Evolutionary conservation across 331 rosid species (phyloP), one percentile per base, ranked within the genome.

Genomic region (Phaseolus coccineus): DNA sequence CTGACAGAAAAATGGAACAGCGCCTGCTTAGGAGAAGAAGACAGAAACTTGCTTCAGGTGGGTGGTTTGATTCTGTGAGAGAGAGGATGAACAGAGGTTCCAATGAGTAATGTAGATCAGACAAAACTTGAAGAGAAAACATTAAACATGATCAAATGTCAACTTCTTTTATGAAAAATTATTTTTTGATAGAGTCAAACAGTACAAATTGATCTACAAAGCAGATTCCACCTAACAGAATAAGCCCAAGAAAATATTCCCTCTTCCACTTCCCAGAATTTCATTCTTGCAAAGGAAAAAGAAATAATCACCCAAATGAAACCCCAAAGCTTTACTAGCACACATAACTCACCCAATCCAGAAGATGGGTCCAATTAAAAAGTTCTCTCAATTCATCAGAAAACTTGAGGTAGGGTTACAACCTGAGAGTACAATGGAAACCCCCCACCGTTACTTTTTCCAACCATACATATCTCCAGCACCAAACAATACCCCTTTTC

Each of bases 301-400:
- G 22, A 46, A 51, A 11, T 33, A 33, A n/a, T 14, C 3, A 73
- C 69, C 40, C 51, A 47, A 64, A 76, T 4, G 52, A 63, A 46
- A 44, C 15, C 3, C 62, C 56, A 68, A 40, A 68, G 4, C 69
- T 24, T 37, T 33, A 71, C 10, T 7, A 25, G 56, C 33, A 56
- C 10, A 48, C 73, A 55, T 48, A 73, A 24, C 62, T 71, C 48
- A 57, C 66, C 8, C 62, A 72, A 63, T 52, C 66, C 46, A 35
- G 16, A 11, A 59, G 22, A 51, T 40, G 53, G n/a, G 28, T 66
- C 69, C 15, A 40, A 71, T 3, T 46, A 63, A 61, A 30, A 82
- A 40, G 6, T 53, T 53, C 39, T 33, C 30, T 31, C 57, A 50
- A 35, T 22, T 31, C 44, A 57, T 35, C 31, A 39, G 42, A 82